phyloP scores from a whole-genome alignment of 768 basidiomycete genomes.

The Sistotremastrum suecicum region DNA sequence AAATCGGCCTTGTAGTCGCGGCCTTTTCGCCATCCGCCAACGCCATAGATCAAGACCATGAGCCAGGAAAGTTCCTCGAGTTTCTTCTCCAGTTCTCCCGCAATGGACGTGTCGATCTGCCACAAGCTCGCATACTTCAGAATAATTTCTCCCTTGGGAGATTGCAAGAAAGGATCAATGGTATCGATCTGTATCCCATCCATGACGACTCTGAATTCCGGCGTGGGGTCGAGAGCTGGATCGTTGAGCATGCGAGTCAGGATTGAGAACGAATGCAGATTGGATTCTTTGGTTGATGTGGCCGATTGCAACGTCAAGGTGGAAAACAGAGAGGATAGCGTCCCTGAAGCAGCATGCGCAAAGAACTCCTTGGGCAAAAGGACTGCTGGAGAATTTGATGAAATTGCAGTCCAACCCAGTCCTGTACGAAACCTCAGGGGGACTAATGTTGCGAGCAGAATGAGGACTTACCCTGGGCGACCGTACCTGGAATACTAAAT shows the following conservation, averaged over 20 bases:
- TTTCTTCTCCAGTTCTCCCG: slow-evolving; percentile 31
- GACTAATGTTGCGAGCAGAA: not conserved
- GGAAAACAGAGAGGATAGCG: slow-evolving; percentile 15
- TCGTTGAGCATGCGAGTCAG: slow-evolving; percentile 43
- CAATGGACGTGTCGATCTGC: not conserved
- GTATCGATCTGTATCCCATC: too few species aligned
- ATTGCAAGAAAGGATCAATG: too few species aligned
- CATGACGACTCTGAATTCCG: not conserved
- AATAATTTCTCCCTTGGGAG: not conserved
- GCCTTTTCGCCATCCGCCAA: slow-evolving; percentile 25
- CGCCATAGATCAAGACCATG: slow-evolving; percentile 37
- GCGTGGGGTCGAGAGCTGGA: slow-evolving; percentile 8
- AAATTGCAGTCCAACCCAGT: slow-evolving; percentile 40
- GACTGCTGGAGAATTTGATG: slow-evolving; percentile 21
- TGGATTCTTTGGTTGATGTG: not conserved
- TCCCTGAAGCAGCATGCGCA: not conserved
- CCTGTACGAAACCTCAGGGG: slow-evolving; percentile 20
- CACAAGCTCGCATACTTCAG: slow-evolving; percentile 5
- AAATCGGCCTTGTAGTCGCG: slow-evolving; percentile 41
- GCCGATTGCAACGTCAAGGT: slow-evolving; percentile 2
- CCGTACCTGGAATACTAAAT: slow-evolving; percentile 42
- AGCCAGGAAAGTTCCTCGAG: slow-evolving; percentile 52
- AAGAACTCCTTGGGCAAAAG: slow-evolving; percentile 14
- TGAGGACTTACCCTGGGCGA: slow-evolving; percentile 39
- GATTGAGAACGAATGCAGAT: slow-evolving; percentile 35